Conservation (phyloP, 1,284 basidiomycete species). For the Ceratobasidium sp. region DNA sequence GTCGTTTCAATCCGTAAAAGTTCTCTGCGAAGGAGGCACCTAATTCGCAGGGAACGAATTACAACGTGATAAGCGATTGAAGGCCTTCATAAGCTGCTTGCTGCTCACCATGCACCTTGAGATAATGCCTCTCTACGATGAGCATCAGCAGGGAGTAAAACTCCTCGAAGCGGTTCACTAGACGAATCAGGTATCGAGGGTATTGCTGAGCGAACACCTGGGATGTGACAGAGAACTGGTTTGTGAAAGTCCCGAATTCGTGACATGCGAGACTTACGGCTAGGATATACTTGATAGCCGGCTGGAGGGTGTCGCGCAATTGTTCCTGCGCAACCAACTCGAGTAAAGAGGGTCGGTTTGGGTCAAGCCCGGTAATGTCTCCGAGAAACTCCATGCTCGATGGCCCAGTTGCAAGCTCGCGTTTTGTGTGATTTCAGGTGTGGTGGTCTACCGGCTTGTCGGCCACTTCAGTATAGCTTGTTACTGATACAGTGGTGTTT, state of each 20-base stretch:
- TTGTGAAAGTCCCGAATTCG: background rate
- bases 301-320: conserved; percentile 87
- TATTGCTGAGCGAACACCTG: conserved; percentile 95
- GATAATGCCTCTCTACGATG: conserved; percentile 88
- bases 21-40: conserved; percentile 91
- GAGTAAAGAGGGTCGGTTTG: conserved; percentile 87
- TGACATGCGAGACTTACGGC: conserved; percentile 62
- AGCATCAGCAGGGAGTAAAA: conserved; percentile 89
- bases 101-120: conserved; percentile 75
- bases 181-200: conserved; percentile 86
- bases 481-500: background rate
- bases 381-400: conserved; percentile 80
- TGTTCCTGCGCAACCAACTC: conserved; percentile 97
- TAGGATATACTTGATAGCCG: conserved; percentile 92
- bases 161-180: conserved; percentile 96
- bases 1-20: conserved; percentile 86
- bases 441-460: conserved; percentile 5
- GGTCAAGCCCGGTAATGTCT: conserved; percentile 66
- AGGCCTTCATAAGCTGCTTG: background rate
- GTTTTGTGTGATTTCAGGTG: background rate
- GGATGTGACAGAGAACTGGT: conserved; percentile 24
- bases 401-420: background rate
- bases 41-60: conserved; percentile 47
- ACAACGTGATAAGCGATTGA: background rate
- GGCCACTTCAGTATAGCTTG: background rate